A percentile compares a stretch with the other conserved stretches of the same genome.
These are phyloP conservation scores for Parafenestella ontariensis DNA, from an alignment of 2,329 filamentous ascomycete genomes.

Conservation along the genomic window DNA sequence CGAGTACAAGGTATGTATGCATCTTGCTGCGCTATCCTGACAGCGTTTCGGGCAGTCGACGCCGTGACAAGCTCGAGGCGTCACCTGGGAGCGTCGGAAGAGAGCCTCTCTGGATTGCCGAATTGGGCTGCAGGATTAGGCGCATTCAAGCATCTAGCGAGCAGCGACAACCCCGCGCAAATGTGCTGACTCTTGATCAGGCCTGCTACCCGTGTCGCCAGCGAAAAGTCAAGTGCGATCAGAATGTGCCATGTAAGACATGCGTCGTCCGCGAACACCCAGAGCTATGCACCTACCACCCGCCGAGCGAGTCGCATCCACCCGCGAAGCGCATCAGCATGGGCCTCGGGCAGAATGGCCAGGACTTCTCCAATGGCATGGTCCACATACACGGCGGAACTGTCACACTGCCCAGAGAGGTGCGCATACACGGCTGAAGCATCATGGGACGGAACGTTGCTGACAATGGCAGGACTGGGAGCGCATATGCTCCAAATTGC, in stretches of 20 bases:
- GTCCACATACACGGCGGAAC: conserved; percentile 50
- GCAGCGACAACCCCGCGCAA: conserved; percentile 17
- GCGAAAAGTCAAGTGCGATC: conserved; percentile 57
- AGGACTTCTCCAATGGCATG: conserved; percentile 48
- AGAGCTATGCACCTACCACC: conserved; percentile 57
- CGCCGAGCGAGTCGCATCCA: conserved; percentile 49
- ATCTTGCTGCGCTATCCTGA: conserved; percentile 2
- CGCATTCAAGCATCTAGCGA: conserved; percentile 9
- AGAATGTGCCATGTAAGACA: conserved; percentile 56
- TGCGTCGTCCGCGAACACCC: conserved; percentile 60
- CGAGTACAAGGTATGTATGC: conserved; percentile 56
- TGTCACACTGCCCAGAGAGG: conserved; percentile 50
- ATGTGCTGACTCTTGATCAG: conserved; percentile 31
- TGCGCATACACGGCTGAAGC: conserved; percentile 14
- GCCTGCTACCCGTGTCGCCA: conserved; percentile 60
- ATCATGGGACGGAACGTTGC: conserved; percentile 1
- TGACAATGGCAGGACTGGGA: conserved; percentile 53
- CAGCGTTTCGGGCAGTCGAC: background rate
- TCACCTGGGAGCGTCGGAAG: background rate
- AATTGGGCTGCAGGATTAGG: conserved; percentile 24
- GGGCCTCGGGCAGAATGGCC: conserved; percentile 43
- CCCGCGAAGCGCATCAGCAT: conserved; percentile 49
- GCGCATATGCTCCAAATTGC: conserved; percentile 56
- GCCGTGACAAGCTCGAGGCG: background rate
- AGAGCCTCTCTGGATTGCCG: conserved; percentile 15